Base-by-base conservation (phyloP, 352 stramenopile genomes). In the Phytopythium aichiense region DNA sequence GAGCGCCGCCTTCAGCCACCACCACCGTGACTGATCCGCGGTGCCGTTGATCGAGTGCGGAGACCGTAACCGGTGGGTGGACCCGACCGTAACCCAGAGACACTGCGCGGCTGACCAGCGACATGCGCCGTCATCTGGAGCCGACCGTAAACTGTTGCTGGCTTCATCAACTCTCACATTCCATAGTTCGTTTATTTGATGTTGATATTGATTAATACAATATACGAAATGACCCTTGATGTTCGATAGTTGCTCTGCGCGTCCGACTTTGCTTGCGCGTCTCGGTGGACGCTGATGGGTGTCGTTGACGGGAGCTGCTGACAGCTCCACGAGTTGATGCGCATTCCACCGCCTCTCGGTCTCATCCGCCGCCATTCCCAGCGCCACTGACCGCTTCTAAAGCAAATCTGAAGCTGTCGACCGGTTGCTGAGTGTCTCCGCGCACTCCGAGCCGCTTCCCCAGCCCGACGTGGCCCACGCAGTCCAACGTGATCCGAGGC, bases 61-160 rank as follows among this genome's bases (percentile, higher is more conserved):
- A 46, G 40, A 25, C 7, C n/a, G 42, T 49, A 51, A 51, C 45
- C 45, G 1, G 38, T 42, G 6, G n/a, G 20, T 51, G n/a, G 9
- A 51, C 42, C 42, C 42, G 20, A 51, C 45, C 45, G 22, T 51
- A 31, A 51, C 45, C 45, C 45, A 51, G 45, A 4, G 48, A 54
- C 23, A 54, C 22, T 28, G 22, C 48, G 28, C 48, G 49, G 23
- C 45, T 18, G 22, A 31, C 49, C 49, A 40, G 49, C 30, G 49
- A 56, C 49, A 56, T 38, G 49, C 8, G 28, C 6, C 49, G 16
- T 40, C 49, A 56, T 56, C 49, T 56, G 49, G 15, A n/a, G 6
- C 20, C 12, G 48, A 31, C 15, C 49, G 49, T 56, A 56, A 56
- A 40, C 49, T 7, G 12, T 15, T 28, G 49, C 2, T 13, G 4